Conservation (phyloP, 768 basidiomycete genomes). For the Clavulina sp. region DNA sequence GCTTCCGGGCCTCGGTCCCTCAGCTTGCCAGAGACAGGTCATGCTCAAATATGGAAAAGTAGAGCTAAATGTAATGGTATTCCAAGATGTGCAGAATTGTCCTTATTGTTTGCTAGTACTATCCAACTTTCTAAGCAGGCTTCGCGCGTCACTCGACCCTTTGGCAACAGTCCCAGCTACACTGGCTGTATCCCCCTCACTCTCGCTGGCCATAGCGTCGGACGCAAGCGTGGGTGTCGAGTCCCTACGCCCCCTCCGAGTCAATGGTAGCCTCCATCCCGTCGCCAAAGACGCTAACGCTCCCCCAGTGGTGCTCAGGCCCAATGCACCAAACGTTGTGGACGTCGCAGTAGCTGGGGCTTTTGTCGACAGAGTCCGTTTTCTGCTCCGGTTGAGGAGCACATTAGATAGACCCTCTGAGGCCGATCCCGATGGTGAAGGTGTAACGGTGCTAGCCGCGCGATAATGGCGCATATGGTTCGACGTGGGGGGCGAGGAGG, state of each 20-base stretch:
- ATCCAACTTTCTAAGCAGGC: background rate
- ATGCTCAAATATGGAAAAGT: too few relatives aligned
- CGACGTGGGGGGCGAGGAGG: background rate
- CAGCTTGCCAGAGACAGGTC: too few relatives aligned
- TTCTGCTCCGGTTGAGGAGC: conserved; percentile 23
- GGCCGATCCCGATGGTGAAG: conserved; percentile 44
- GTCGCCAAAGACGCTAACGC: background rate
- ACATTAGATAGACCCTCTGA: conserved; percentile 41
- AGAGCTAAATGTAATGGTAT: too few relatives aligned
- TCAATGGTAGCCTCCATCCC: background rate
- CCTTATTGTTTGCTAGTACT: too few relatives aligned
- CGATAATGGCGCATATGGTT: background rate
- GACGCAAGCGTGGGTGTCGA: background rate
- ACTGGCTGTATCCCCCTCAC: background rate
- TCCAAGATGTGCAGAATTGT: too few relatives aligned
- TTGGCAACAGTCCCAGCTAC: background rate
- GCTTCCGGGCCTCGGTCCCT: too few relatives aligned
- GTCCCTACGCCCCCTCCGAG: background rate
- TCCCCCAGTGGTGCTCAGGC: background rate
- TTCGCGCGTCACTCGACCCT: background rate
- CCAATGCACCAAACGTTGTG: conserved; percentile 11
- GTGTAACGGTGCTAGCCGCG: conserved; percentile 15
- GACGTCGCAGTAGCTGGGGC: conserved; percentile 12
- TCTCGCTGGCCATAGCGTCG: background rate
- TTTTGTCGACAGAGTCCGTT: conserved; percentile 27